Evolutionary conservation across 495 filamentous ascomycete species (phyloP).

Genomic region (Schizothecium vesticola): DNA sequence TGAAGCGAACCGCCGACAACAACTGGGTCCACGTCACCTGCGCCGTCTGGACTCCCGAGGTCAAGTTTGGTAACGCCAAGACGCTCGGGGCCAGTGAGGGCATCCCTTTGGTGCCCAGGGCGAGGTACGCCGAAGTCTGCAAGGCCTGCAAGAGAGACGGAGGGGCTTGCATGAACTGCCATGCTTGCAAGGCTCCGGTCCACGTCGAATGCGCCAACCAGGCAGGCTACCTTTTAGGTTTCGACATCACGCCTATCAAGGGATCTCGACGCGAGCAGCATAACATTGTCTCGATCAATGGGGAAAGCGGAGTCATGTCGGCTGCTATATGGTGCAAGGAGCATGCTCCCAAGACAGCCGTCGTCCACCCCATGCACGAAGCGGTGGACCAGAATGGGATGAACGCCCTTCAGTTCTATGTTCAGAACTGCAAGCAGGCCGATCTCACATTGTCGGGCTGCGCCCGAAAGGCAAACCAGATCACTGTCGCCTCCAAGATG

Average conservation of each 20-base stretch:
- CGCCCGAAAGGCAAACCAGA: conserved; percentile 70
- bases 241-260: conserved; percentile 88
- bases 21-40: conserved; percentile 98
- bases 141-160: conserved; percentile 70
- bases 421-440: conserved; percentile 86
- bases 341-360: conserved; percentile 61
- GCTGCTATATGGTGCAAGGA: conserved; percentile 88
- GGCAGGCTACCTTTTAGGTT: conserved; percentile 74
- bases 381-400: conserved; percentile 52
- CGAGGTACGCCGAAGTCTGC: conserved; percentile 66
- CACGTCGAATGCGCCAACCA: conserved; percentile 88
- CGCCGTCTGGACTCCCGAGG: conserved; percentile 83
- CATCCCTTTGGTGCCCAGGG: conserved; percentile 66
- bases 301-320: conserved; percentile 68
- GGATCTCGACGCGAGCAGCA: conserved; percentile 72
- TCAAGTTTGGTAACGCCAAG: conserved; percentile 81
- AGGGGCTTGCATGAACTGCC: conserved; percentile 78
- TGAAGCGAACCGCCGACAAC: conserved; percentile 89
- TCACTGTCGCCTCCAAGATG: conserved; percentile 37
- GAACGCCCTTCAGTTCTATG: conserved; percentile 81
- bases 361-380: conserved; percentile 77
- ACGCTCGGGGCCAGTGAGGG: conserved; percentile 81
- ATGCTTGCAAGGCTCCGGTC: conserved; percentile 73
- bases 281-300: conserved; percentile 66
- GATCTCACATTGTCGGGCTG: conserved; percentile 86